Base-by-base conservation (phyloP, 345 rosid species). In the Bruguiera parviflora region DNA sequence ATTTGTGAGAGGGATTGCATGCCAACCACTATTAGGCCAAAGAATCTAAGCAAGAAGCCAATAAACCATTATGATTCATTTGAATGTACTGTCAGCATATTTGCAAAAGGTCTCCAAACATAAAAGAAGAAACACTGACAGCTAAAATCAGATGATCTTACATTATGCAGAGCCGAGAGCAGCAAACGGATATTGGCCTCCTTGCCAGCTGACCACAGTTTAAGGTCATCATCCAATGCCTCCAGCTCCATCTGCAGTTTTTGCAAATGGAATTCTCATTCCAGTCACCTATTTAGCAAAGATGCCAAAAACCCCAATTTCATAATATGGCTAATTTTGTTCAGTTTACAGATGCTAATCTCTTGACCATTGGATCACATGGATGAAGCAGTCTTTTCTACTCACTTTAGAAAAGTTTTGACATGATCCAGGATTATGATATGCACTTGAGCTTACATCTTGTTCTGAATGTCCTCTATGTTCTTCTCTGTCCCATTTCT, bases 11-110 rank as follows among this genome's bases (percentile, higher is more conserved):
- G 92, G 71, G 64, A 84, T 75, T 11, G 85, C 82, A 3, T 67
- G 69, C 98, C 98, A 94, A 2, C 89, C 88, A 63, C 95, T 94
- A 58, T 77, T 72, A 5, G 92, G 72, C 96, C 95, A 91, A 29
- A 94, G 78, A 72, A 94, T 83, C 97, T 94, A 86, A 56, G 66
- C 61, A 22, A 35, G 64, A 46, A 63, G 5, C 19, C 63, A 69
- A 31, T 9, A 18, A 16, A 72, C 43, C 25, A 32, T 49, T 31
- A 7, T 31, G 49, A 43, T 43, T 43, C 49, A 13, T 43, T 43
- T 3, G 49, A 43, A 43, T 43, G 16, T 15, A 15, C 19, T 43
- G 13, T 43, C 18, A 43, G 49, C 49, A 13, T 43, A 13, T 43
- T 43, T 43, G 49, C 49, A 11, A 43, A 43, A 13, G 58, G 24